Evolutionary conservation across 2,329 filamentous ascomycete species (phyloP), one percentile per base, ranked within the genome.

Genomic region (Teratosphaeria pseudoeucalypti): DNA sequence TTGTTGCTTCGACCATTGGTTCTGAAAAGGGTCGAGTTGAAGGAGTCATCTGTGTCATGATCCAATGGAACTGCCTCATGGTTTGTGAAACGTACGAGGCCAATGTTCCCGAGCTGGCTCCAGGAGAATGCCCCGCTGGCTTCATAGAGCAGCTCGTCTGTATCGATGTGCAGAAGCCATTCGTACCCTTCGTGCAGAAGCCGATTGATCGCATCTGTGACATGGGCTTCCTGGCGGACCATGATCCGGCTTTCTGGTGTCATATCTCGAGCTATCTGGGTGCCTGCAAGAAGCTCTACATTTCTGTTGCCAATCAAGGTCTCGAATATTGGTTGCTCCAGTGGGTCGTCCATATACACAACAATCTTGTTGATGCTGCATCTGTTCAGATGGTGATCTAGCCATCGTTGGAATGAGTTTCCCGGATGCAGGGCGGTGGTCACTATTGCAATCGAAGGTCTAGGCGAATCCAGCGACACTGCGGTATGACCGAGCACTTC

Each of bases 111-210:
- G 10, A 27, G 39, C 6, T 19, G 39, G 26, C 47, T 53, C 56
- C 56, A 53, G 23, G 39, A 52, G n/a, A 14, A 19, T 23, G 32
- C 23, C 10, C 43, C 39, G 32, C 55, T 16, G 26, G 43, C 39
- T 32, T 57, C 56, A n/a, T 57, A 52, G 6, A 57, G 56, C 9
- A 57, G 47, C 39, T 57, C 56, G 43, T 57, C 56, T 10, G n/a
- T 57, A 32, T 57, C 56, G 47, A 57, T 57, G 32, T 57, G 56
- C 12, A 57, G 29, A 10, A 57, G 43, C 56, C 56, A 57, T 26
- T 19, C 47, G 19, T 34, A 52, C 12, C 27, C 27, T 14, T 27
- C 2, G 14, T 52, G 39, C 19, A 57, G 39, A 11, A 57, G 32
- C 16, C 34, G 29, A 26, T 27, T n/a, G 43, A 57, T 53, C 23